Evolutionary conservation across 257 asterid genomes (phyloP).

Genomic region (Cinchona pubescens): DNA sequence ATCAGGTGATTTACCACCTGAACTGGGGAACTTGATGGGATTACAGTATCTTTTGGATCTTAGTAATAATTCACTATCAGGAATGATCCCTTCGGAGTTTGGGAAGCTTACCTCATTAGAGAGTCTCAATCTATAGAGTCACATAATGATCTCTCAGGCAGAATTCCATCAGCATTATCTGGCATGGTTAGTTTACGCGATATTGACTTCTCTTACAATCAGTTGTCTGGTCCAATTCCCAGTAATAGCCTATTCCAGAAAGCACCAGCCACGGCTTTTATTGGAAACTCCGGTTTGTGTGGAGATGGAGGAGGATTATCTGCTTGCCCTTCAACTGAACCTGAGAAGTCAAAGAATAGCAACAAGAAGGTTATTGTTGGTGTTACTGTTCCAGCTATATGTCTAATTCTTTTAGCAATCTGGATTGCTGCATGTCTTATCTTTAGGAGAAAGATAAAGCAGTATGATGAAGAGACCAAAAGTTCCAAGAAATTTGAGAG

Average conservation of each 20-base stretch:
- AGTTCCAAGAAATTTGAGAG: slow-evolving; percentile 21
- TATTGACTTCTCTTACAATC: slow-evolving; percentile 66
- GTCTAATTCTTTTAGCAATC: slow-evolving; percentile 43
- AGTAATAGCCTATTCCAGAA: slow-evolving; percentile 32
- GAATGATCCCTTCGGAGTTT: slow-evolving; percentile 54
- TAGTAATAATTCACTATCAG: slow-evolving; percentile 58
- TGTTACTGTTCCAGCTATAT: slow-evolving; percentile 43
- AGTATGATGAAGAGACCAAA: slow-evolving; percentile 43
- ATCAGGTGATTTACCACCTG: slow-evolving; percentile 55
- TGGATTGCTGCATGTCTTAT: slow-evolving; percentile 28
- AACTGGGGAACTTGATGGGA: slow-evolving; percentile 46
- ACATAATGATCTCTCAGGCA: slow-evolving; percentile 58
- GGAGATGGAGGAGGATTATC: slow-evolving; percentile 56
- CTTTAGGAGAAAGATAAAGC: slow-evolving; percentile 32
- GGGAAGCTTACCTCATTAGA: slow-evolving; percentile 50
- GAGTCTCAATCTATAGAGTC: slow-evolving; percentile 65
- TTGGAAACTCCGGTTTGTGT: slow-evolving; percentile 61
- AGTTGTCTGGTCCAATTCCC: slow-evolving; percentile 68
- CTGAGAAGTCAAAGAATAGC: slow-evolving; percentile 32
- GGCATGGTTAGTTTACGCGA: slow-evolving; percentile 50
- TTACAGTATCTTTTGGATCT: slow-evolving; percentile 57
- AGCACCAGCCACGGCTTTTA: slow-evolving; percentile 44
- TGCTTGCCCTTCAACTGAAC: slow-evolving; percentile 36
- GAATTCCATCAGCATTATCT: slow-evolving; percentile 53
- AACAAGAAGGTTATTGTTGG: slow-evolving; percentile 41